These are phyloP conservation scores for Mycena metata DNA, from an alignment of 768 basidiomycete genomes.

Conservation along the genomic window DNA sequence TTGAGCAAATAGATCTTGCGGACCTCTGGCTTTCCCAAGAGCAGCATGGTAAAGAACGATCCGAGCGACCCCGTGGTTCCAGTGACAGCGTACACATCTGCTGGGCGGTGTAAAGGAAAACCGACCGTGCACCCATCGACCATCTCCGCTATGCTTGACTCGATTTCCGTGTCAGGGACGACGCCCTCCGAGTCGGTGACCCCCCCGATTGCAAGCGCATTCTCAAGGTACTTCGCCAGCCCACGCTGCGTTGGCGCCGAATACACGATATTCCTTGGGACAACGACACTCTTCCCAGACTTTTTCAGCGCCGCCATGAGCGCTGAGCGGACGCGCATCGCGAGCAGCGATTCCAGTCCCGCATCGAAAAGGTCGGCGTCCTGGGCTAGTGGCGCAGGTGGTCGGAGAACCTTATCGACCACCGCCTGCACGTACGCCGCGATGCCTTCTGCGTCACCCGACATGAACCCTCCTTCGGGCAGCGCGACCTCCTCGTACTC, in stretches of 20 bases:
- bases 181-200: not conserved
- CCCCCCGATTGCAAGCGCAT: not conserved
- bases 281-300: not conserved
- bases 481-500: conserved; percentile 27
- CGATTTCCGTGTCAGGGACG: not conserved
- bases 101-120: conserved; percentile 13
- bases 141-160: not conserved
- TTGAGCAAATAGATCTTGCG: conserved; percentile 24
- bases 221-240: conserved; percentile 11
- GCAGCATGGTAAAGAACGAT: conserved; percentile 15
- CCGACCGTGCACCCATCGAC: conserved; percentile 6
- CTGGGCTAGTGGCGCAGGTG: not conserved
- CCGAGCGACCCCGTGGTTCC: conserved; percentile 28
- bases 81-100: conserved; percentile 20
- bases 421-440: conserved; percentile 16
- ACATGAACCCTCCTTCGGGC: not conserved
- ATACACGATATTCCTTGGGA: conserved; percentile 24
- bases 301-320: conserved; percentile 19
- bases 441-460: not conserved
- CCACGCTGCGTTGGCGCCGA: conserved; percentile 9
- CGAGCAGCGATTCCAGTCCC: conserved; percentile 21
- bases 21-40: conserved; percentile 10
- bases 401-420: conserved; percentile 1
- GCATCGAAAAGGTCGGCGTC: conserved; percentile 24
- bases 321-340: conserved; percentile 21